Conservation (phyloP, 1,284 basidiomycete genomes). For the Tilletia setariae region DNA sequence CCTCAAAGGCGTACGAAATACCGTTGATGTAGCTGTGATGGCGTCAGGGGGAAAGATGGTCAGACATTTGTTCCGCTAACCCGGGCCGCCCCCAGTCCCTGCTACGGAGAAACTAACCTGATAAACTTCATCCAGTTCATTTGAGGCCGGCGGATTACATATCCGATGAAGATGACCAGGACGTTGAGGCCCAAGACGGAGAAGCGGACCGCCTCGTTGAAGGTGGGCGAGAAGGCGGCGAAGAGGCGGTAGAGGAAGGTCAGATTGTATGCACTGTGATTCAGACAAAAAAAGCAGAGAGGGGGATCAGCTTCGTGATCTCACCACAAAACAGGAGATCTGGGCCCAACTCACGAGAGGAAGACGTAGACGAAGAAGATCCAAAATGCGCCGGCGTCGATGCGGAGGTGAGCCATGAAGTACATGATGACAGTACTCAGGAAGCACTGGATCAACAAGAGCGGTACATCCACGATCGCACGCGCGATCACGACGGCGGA, state of each 20-base stretch:
- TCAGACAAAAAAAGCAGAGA: too few species aligned
- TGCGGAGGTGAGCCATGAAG: constrained; percentile 64
- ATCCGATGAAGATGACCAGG: constrained; percentile 67
- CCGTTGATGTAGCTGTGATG: constrained; percentile 53
- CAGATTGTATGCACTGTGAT: constrained; percentile 22
- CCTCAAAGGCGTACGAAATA: constrained; percentile 61
- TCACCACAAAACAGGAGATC: constrained; percentile 14
- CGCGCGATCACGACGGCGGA: constrained; percentile 62
- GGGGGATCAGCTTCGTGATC: not conserved
- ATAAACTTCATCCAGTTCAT: constrained; percentile 56
- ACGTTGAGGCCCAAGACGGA: constrained; percentile 64
- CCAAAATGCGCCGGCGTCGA: constrained; percentile 56
- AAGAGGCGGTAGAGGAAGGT: constrained; percentile 53
- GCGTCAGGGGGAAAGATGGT: too few species aligned
- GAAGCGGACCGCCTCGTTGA: constrained; percentile 55
- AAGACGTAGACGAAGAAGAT: constrained; percentile 43
- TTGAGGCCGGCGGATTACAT: constrained; percentile 63
- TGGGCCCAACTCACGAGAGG: constrained; percentile 23
- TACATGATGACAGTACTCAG: constrained; percentile 65
- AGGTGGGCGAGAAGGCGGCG: constrained; percentile 57
- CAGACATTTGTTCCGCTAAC: too few species aligned
- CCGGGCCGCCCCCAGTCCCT: too few species aligned
- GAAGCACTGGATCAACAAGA: constrained; percentile 61
- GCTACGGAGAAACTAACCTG: too few species aligned
- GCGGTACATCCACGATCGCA: constrained; percentile 69